Conservation (phyloP, 148 eudicot species). For the Beta vulgaris region DNA sequence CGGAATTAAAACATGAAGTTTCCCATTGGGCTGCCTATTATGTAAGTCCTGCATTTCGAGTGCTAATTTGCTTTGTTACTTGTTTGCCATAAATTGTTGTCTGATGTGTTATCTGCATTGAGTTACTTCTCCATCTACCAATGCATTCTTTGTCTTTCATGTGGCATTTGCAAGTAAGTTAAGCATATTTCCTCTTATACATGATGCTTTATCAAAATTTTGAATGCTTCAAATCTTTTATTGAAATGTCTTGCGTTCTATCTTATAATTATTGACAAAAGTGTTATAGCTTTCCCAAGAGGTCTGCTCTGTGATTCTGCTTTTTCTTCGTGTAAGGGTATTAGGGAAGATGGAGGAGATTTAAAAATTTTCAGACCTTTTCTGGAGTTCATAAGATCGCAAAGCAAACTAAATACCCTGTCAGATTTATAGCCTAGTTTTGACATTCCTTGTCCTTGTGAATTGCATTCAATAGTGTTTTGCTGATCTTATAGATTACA, state of each 20-base stretch:
- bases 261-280: not conserved
- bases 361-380: not conserved
- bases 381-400: not conserved
- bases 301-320: not conserved
- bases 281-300: not conserved
- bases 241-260: not conserved
- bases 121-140: not conserved
- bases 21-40: slow-evolving; percentile 98
- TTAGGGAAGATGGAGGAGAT: not conserved
- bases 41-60: slow-evolving; percentile 52
- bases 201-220: too few species aligned
- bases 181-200: not conserved
- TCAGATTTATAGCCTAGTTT: not conserved
- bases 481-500: not conserved
- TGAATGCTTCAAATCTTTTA: too few species aligned
- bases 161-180: not conserved
- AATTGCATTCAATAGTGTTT: not conserved
- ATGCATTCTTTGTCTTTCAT: not conserved
- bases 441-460: not conserved
- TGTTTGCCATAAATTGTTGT: not conserved
- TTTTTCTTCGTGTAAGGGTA: not conserved
- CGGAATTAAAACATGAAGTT: slow-evolving; percentile 90
- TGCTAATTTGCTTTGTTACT: not conserved
- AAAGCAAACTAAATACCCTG: not conserved
- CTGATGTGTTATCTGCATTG: not conserved